Base-by-base conservation (phyloP, 169 alveolate species). In the Cyclospora cayetanensis region DNA sequence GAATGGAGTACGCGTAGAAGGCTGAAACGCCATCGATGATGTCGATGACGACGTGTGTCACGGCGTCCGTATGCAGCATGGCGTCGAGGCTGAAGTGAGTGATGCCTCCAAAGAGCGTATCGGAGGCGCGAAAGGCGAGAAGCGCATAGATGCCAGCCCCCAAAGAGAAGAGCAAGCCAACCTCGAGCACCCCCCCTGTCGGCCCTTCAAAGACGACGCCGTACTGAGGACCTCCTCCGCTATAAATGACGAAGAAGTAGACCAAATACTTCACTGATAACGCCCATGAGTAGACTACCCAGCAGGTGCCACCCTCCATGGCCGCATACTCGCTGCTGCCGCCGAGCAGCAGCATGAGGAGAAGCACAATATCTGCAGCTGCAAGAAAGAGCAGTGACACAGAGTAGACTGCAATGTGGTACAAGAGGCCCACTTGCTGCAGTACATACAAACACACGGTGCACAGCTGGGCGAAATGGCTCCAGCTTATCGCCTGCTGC, bases 1-100 rank as follows among this genome's bases (percentile, higher is more conserved):
- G 79, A 53, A 85, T 80, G 35, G 87, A 89, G 86, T 88, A 89
- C 39, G 93, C 88, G 52, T 89, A 90, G 82, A 94, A 92, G 29
- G 94, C 95, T 22, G 94, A 93, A 15, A 70, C 84, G 27, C 74
- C 85, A 35, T 94, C 96, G 12, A 84, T 76, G 31, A 94, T 60
- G 77, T 94, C 96, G 34, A 94, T 52, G 1, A 90, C 89, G 3
- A 94, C 96, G 84, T 94, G 96, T 22, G 94, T 90, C 35, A 92
- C 93, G 60, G 87, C 82, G 50, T 94, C 96, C 7, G 95, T 90
- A 60, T 89, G 96, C 42, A 94, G 89, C 82, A 94, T 46, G n/a
- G 92, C 66, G 60, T 94, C 96, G n/a, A 94, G 79, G 68, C 94
- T 72, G 60, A 94, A 85, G 55, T 74, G 72, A 31, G 87, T 55